Percentiles rank a stretch among this genome's conserved stretches.
phyloP scores from a whole-genome alignment of 805 yeast species.

The Metschnikowia borealis region DNA sequence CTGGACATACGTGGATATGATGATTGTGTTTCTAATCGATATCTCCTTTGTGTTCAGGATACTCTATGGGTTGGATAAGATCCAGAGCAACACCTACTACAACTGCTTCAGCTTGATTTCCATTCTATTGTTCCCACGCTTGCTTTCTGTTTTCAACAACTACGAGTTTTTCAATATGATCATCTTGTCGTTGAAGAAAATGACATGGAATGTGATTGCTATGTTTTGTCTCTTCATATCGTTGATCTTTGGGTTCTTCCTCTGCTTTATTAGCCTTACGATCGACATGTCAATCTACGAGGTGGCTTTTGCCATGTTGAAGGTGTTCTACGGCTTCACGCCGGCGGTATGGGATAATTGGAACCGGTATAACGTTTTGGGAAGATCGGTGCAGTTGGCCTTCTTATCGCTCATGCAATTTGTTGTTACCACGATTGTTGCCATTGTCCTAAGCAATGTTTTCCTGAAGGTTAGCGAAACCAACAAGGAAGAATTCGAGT shows the following conservation, averaged over 20 bases:
- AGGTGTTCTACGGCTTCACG: constrained; percentile 54
- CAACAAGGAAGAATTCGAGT: constrained; percentile 38
- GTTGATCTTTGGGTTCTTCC: constrained; percentile 52
- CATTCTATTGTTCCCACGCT: constrained; percentile 47
- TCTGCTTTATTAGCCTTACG: constrained; percentile 48
- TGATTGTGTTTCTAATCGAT: constrained; percentile 38
- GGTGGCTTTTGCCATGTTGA: constrained; percentile 49
- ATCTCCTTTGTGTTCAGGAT: constrained; percentile 26
- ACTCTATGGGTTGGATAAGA: constrained; percentile 12
- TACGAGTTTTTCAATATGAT: constrained; percentile 50
- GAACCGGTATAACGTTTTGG: constrained; percentile 45
- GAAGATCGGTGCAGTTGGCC: constrained; percentile 45
- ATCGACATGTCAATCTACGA: constrained; percentile 37
- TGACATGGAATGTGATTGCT: constrained; percentile 49
- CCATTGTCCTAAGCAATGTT: constrained; percentile 47
- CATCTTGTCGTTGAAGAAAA: constrained; percentile 46
- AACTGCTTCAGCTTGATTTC: constrained; percentile 42
- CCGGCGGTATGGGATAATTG: constrained; percentile 59
- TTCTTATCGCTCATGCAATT: constrained; percentile 53
- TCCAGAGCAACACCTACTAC: constrained; percentile 18
- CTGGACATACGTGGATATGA: constrained; percentile 51
- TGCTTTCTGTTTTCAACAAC: constrained; percentile 47
- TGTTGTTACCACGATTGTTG: constrained; percentile 50
- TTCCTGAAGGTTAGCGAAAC: constrained; percentile 31
- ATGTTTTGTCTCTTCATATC: constrained; percentile 46